A percentile compares a stretch with the other conserved stretches of the same genome.
These are phyloP conservation scores for Boletus eberwhitei DNA, from an alignment of 768 basidiomycete species.

Conservation along the genomic window DNA sequence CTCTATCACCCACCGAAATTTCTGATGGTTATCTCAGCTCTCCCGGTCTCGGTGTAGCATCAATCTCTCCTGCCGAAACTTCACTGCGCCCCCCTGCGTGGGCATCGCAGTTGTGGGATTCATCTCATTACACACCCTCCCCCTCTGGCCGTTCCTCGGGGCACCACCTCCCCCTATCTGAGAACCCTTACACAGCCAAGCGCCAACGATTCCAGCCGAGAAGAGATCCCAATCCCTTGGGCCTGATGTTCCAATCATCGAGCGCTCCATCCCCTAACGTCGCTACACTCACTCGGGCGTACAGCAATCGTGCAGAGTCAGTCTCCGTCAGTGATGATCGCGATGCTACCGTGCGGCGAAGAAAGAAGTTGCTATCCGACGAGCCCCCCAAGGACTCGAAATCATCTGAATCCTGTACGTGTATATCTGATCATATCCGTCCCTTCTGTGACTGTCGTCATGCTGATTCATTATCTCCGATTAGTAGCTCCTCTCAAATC, in stretches of 20 bases:
- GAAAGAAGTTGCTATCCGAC: constrained; percentile 39
- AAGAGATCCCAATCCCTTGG: constrained; percentile 42
- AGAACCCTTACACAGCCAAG: constrained; percentile 41
- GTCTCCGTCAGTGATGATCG: constrained; percentile 57
- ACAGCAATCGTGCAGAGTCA: constrained; percentile 67
- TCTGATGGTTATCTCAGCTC: constrained; percentile 45
- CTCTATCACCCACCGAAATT: constrained; percentile 54
- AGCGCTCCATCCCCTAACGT: constrained; percentile 62
- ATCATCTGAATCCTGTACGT: constrained; percentile 47
- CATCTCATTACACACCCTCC: constrained; percentile 43
- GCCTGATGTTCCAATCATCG: constrained; percentile 63
- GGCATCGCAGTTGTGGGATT: constrained; percentile 66
- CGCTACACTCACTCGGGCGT: constrained; percentile 52
- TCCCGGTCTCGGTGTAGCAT: constrained; percentile 44
- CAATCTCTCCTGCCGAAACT: constrained; percentile 61
- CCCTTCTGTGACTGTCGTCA: constrained; percentile 26
- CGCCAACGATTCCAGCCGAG: constrained; percentile 38
- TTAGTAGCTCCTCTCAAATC: constrained; percentile 67
- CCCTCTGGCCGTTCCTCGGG: constrained; percentile 39
- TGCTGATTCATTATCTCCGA: constrained; percentile 31
- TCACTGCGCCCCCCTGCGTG: constrained; percentile 58
- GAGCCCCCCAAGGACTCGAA: constrained; percentile 38
- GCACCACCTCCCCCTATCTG: constrained; percentile 46
- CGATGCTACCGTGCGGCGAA: constrained; percentile 72
- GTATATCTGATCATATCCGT: constrained; percentile 29